These are phyloP conservation scores for Fusarium phyllophilum DNA, from an alignment of 2,329 filamentous ascomycete species.

Conservation along the genomic window DNA sequence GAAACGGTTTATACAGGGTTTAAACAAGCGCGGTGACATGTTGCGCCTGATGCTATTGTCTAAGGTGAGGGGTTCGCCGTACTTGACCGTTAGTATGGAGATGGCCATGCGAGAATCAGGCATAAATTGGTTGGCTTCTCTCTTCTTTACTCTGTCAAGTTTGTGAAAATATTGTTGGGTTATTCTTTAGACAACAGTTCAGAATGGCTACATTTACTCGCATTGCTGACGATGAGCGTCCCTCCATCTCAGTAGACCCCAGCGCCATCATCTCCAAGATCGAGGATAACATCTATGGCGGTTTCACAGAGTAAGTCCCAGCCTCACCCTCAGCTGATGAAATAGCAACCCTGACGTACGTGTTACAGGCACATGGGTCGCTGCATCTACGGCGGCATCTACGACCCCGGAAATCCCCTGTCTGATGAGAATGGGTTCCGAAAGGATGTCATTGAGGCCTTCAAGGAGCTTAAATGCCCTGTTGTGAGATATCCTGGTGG, in stretches of 20 bases:
- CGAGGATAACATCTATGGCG: slow-evolving; percentile 83
- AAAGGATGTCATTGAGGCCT: slow-evolving; percentile 78
- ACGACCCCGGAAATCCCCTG: slow-evolving; percentile 79
- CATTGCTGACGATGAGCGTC: slow-evolving; percentile 67
- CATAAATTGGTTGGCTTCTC: not conserved
- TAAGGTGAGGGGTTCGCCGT: slow-evolving; percentile 3
- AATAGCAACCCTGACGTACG: not conserved
- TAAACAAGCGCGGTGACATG: not conserved
- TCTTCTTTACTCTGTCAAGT: not conserved
- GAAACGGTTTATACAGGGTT: not conserved
- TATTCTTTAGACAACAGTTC: not conserved
- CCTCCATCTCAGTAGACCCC: slow-evolving; percentile 74
- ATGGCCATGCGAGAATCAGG: not conserved
- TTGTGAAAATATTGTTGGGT: not conserved
- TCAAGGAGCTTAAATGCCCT: slow-evolving; percentile 79
- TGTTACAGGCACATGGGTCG: slow-evolving; percentile 80
- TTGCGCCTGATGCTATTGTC: not conserved
- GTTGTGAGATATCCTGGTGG: slow-evolving; percentile 85
- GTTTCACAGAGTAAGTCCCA: slow-evolving; percentile 78
- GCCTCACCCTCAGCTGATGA: not conserved
- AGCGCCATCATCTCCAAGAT: slow-evolving; percentile 75
- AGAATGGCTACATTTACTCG: slow-evolving; percentile 79
- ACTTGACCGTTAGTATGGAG: not conserved
- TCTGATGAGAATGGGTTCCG: slow-evolving; percentile 81
- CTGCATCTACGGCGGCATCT: slow-evolving; percentile 88